Percentiles rank a stretch among this genome's conserved stretches.
Evolutionary conservation across 192 early-diverging fungal species (phyloP).

Genomic region (Ambispora gerdemannii): DNA sequence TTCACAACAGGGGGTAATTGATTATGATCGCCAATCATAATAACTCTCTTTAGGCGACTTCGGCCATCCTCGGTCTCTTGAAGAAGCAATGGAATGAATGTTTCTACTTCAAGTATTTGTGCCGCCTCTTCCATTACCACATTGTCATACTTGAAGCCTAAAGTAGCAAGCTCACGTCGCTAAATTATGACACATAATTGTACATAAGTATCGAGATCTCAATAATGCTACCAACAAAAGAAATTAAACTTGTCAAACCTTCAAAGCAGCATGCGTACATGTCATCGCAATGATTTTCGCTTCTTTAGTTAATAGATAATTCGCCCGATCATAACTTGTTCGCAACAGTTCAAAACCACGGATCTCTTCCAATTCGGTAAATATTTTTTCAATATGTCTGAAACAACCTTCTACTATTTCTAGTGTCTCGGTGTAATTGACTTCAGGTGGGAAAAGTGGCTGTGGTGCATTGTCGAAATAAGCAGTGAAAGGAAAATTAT

Average conservation of each 20-base stretch:
- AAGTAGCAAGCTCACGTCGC: conserved; percentile 73
- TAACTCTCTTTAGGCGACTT: conserved; percentile 78
- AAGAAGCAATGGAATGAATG: conserved; percentile 87
- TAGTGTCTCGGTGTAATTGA: conserved; percentile 48
- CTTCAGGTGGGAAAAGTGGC: conserved; percentile 61
- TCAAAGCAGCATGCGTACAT: conserved; percentile 92
- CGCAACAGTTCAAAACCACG: conserved; percentile 92
- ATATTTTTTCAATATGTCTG: conserved; percentile 73
- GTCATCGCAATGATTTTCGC: conserved; percentile 98
- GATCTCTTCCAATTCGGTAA: conserved; percentile 86
- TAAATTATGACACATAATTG: conserved; percentile 11
- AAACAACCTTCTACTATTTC: conserved; percentile 77
- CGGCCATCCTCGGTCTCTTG: conserved; percentile 66
- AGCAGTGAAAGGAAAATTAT: conserved; percentile 74
- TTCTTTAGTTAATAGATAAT: conserved; percentile 93
- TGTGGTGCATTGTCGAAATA: conserved; percentile 75
- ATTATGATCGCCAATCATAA: conserved; percentile 97
- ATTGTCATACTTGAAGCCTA: conserved; percentile 94
- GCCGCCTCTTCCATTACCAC: conserved; percentile 98
- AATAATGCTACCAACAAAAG: not conserved
- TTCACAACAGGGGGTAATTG: conserved; percentile 97
- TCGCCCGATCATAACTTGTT: conserved; percentile 71
- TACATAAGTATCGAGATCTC: too few species aligned
- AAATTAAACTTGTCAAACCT: conserved; percentile 36
- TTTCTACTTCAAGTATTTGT: conserved; percentile 92